Base-by-base conservation (phyloP, 2,329 filamentous ascomycete genomes). In the Colletotrichum liriopes region DNA sequence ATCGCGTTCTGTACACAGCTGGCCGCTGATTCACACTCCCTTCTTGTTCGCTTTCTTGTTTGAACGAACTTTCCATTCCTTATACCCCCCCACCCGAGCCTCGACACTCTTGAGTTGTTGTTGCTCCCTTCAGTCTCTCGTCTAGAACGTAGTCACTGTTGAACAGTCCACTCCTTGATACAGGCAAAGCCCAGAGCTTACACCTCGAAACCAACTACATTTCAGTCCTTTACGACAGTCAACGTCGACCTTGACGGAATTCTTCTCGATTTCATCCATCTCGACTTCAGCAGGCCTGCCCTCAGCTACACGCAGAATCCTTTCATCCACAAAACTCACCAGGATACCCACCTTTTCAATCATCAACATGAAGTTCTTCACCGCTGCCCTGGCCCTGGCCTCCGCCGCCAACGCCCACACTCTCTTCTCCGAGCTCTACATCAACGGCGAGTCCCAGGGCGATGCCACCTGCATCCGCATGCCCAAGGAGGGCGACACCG, bases 381-480 rank as follows among this genome's bases (percentile, higher is more conserved):
- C 78, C 49, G 63, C 78, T 43, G 72, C 79, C 14, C 74, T 84
- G 59, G 81, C 79, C 65, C 73, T 88, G 49, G 82, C 82, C 64
- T 77, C 80, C 18, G 73, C 79, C n/a, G 81, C 81, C 29, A 79
- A 78, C 59, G 89, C 88, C 52, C 91, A 93, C 77, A 92, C 91
- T 7, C 79, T 89, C 60, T 89, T 93, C 78, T 91, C 90, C 1
- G 92, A 88, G 5, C 83, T 93, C 60, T 91, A 87, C 75, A 81
- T 93, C 75, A 84, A 93, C 76, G 88, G 88, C 71, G 81, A 86
- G 59, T 86, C 88, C 76, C 90, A 94, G 81, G 93, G 93, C 73
- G 90, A 93, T 77, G 93, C 89, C 39, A 92, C 90, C 35, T 94
- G 92, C 77, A 87, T 95, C 62, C 91, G 93, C 52, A 92, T 93